These are phyloP conservation scores for Leccinellum albellum DNA, from an alignment of 768 basidiomycete species.

Conservation along the genomic window DNA sequence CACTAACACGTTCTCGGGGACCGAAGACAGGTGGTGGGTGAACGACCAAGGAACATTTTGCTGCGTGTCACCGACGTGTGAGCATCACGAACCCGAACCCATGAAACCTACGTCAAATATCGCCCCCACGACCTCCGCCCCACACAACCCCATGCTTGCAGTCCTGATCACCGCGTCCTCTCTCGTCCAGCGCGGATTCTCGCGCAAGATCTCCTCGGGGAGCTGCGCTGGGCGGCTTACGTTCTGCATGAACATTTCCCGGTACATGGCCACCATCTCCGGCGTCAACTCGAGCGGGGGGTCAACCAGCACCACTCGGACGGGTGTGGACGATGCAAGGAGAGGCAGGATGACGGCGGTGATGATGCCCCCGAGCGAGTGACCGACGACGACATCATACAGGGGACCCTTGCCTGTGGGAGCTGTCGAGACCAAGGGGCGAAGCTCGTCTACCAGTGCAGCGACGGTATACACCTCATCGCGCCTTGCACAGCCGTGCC, in stretches of 20 bases:
- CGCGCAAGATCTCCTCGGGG: not conserved
- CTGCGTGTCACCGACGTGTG: slow-evolving; percentile 4
- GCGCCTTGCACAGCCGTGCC: slow-evolving; percentile 15
- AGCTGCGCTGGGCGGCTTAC: not conserved
- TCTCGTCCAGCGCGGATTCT: not conserved
- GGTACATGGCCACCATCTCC: not conserved
- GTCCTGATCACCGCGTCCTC: not conserved
- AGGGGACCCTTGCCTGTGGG: not conserved
- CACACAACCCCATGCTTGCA: not conserved
- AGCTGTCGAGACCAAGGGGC: slow-evolving; percentile 1
- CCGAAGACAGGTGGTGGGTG: not conserved
- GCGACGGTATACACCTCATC: slow-evolving; percentile 12
- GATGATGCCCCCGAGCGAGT: not conserved
- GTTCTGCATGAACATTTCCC: not conserved
- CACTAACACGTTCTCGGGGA: slow-evolving; percentile 10
- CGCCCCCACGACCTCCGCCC: not conserved
- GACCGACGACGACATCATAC: not conserved
- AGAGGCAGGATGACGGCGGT: not conserved
- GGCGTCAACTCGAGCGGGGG: not conserved
- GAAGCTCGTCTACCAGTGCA: slow-evolving; percentile 13
- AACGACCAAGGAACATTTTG: slow-evolving; percentile 25
- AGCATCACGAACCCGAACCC: too few relatives aligned
- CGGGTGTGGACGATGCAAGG: not conserved
- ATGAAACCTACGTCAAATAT: not conserved
- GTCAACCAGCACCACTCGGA: not conserved